Conservation (phyloP, 192 early-diverging fungal genomes). For the Umbelopsis isabellina region DNA sequence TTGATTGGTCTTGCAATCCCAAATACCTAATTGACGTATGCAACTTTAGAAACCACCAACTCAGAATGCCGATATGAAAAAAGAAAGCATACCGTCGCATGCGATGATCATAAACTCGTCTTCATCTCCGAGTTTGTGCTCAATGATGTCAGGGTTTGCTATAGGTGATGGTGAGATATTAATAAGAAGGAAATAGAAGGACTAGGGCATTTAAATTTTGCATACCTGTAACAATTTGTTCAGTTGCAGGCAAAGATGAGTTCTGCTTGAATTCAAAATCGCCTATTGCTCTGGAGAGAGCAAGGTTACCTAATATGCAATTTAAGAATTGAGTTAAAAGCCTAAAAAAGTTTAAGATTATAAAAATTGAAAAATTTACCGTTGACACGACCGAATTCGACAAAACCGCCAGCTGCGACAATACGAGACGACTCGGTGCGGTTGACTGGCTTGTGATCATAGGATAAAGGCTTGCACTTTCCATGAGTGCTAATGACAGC, state of each 20-base stretch:
- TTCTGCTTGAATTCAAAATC: constrained; percentile 99
- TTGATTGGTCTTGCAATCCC: constrained; percentile 96
- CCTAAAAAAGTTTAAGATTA: constrained; percentile 17
- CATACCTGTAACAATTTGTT: constrained; percentile 89
- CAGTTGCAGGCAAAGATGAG: constrained; percentile 69
- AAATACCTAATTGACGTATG: constrained; percentile 76
- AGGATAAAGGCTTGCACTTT: constrained; percentile 75
- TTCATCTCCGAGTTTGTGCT: constrained; percentile 57
- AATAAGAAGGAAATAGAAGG: background rate
- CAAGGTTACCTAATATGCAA: constrained; percentile 74
- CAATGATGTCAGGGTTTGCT: constrained; percentile 84
- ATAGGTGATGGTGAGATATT: background rate
- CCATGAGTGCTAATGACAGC: constrained; percentile 85
- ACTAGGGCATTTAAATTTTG: background rate
- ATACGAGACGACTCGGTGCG: constrained; percentile 86
- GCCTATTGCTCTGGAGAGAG: constrained; percentile 95
- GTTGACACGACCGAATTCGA: constrained; percentile 98
- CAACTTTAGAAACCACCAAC: background rate
- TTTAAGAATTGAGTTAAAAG: too few species aligned
- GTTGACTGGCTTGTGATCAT: constrained; percentile 96
- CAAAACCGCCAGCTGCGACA: constrained; percentile 90
- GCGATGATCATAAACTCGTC: constrained; percentile 96
- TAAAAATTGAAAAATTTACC: constrained; percentile 51
- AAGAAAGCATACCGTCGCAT: constrained; percentile 79
- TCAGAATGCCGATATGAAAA: background rate